phyloP scores from a whole-genome alignment of 2,329 filamentous ascomycete genomes.

The Verticillium dahliae region DNA sequence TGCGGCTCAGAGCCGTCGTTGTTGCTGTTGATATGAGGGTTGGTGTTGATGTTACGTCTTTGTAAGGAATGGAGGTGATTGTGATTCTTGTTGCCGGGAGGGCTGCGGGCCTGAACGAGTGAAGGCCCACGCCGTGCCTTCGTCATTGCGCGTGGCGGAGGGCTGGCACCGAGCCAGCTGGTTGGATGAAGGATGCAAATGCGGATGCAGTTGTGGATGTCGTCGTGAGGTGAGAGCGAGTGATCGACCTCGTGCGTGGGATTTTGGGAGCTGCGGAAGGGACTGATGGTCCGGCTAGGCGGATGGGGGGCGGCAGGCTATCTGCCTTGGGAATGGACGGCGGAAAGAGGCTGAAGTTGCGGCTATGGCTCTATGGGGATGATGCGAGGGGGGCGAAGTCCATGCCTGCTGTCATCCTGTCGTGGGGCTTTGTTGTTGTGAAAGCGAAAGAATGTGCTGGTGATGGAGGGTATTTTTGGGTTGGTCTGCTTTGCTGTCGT shows the following conservation, averaged over 20 bases:
- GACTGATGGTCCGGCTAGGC: not conserved
- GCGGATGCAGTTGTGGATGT: not conserved
- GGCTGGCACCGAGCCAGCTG: constrained; percentile 6
- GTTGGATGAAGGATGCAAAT: not conserved
- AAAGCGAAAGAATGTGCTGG: constrained; percentile 7
- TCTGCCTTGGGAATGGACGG: not conserved
- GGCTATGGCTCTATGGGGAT: not conserved
- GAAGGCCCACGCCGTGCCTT: constrained; percentile 38
- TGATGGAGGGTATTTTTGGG: constrained; percentile 1
- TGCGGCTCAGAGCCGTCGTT: constrained; percentile 14
- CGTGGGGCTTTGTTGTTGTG: not conserved
- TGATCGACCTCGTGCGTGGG: not conserved
- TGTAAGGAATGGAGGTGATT: constrained; percentile 22
- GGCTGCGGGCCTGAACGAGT: constrained; percentile 39
- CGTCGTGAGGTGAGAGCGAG: not conserved
- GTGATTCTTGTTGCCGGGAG: constrained; percentile 19
- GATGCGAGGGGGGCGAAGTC: constrained; percentile 7
- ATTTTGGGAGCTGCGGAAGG: not conserved
- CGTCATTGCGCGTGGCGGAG: constrained; percentile 36
- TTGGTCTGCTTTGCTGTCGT: constrained; percentile 7
- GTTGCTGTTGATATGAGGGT: constrained; percentile 17
- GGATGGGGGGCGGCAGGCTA: not conserved
- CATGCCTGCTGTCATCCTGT: constrained; percentile 8
- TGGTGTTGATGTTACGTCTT: constrained; percentile 15
- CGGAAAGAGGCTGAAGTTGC: not conserved